These are phyloP conservation scores for Gillenia trifoliata DNA, from an alignment of 306 rosid genomes.

Conservation along the genomic window DNA sequence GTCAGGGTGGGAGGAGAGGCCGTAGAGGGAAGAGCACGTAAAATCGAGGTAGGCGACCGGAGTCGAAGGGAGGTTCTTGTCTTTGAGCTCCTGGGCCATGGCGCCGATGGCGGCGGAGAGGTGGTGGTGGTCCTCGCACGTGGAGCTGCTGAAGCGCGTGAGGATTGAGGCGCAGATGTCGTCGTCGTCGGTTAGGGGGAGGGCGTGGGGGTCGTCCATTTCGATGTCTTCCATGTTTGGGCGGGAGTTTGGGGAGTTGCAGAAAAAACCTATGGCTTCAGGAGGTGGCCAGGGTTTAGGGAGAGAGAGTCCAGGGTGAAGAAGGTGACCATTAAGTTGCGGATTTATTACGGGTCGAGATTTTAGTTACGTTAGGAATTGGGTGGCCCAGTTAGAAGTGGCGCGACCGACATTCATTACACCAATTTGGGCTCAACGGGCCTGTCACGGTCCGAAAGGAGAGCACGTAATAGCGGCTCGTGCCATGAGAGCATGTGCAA, in stretches of 20 bases:
- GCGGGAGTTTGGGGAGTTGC: slow-evolving; percentile 21
- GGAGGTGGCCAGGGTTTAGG: slow-evolving; percentile 25
- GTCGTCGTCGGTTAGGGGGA: background rate
- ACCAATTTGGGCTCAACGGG: background rate
- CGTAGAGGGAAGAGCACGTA: slow-evolving; percentile 54
- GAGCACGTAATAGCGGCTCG: too few species aligned
- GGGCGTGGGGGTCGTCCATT: slow-evolving; percentile 31
- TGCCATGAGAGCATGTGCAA: too few species aligned
- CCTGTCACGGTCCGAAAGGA: too few species aligned
- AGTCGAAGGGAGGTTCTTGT: slow-evolving; percentile 42
- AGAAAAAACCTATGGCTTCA: slow-evolving; percentile 34
- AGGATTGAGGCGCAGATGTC: slow-evolving; percentile 62
- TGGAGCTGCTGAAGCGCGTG: slow-evolving; percentile 50
- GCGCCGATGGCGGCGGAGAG: slow-evolving; percentile 69
- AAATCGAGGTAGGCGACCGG: slow-evolving; percentile 66
- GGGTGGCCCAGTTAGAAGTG: background rate
- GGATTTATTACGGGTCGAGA: background rate
- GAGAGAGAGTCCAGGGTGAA: background rate
- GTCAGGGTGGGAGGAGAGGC: slow-evolving; percentile 42
- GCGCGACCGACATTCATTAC: background rate
- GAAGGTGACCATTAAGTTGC: background rate
- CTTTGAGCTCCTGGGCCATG: slow-evolving; percentile 82
- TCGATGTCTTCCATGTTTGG: slow-evolving; percentile 47
- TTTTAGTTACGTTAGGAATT: background rate
- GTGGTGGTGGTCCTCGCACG: slow-evolving; percentile 53